Evolutionary conservation across 1,284 basidiomycete species (phyloP).

Genomic region (Polyporus tsugae): DNA sequence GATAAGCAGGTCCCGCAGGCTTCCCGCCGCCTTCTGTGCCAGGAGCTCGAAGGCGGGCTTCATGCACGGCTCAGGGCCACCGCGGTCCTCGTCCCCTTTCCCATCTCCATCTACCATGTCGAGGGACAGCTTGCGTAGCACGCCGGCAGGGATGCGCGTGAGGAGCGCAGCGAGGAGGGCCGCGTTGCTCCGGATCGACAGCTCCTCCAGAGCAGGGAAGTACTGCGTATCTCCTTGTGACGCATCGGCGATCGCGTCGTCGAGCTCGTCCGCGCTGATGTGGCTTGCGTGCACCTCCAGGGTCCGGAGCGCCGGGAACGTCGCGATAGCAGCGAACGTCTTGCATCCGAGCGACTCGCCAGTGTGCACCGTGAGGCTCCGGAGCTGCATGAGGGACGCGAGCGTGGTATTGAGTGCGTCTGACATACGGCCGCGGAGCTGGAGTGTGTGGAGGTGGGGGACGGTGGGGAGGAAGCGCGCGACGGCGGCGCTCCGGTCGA

Average conservation of each 20-base stretch:
- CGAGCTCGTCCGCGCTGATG: slow-evolving; percentile 47
- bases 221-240: slow-evolving; percentile 11
- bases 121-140: slow-evolving; percentile 48
- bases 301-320: slow-evolving; percentile 51
- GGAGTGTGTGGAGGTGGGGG: slow-evolving; percentile 48
- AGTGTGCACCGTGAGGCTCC: slow-evolving; percentile 52
- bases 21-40: slow-evolving; percentile 43
- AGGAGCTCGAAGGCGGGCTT: slow-evolving; percentile 49
- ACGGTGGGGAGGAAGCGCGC: slow-evolving; percentile 27
- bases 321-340: slow-evolving; percentile 51
- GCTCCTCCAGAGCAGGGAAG: slow-evolving; percentile 53
- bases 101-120: slow-evolving; percentile 47
- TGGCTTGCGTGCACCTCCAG: slow-evolving; percentile 57
- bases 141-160: slow-evolving; percentile 43
- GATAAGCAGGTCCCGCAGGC: slow-evolving; percentile 53
- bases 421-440: slow-evolving; percentile 56
- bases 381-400: slow-evolving; percentile 48
- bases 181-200: slow-evolving; percentile 52
- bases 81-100: neutral
- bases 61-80: neutral
- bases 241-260: slow-evolving; percentile 32
- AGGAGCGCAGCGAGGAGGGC: slow-evolving; percentile 45
- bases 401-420: slow-evolving; percentile 47
- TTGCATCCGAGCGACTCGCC: slow-evolving; percentile 50
- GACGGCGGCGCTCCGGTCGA: slow-evolving; percentile 27